Evolutionary conservation across 352 stramenopile species (phyloP), one percentile per base, ranked within the genome.

Genomic region (Globisporangium viniferum): DNA sequence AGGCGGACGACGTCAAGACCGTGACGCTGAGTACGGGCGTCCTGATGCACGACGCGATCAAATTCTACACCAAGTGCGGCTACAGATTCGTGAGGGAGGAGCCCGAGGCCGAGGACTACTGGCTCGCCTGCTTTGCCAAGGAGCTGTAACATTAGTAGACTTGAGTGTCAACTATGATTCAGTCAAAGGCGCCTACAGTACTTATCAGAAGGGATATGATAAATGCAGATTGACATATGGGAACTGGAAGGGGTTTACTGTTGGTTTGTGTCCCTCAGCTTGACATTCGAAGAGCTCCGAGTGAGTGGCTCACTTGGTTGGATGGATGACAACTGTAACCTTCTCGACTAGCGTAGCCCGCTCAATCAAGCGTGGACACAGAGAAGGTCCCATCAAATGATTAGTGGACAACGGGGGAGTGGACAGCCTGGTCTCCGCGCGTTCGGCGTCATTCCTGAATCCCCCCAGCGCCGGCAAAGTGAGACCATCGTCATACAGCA

Each of bases 11-110:
- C 27, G 53, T 61, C 33, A 24, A 10, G 36, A 62, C 44, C 41
- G 63, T 72, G n/a, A 55, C 12, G 9, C 62, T 72, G 15, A 65
- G 41, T n/a, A 72, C 67, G 5, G 67, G 67, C 39, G 24, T 48
- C n/a, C 55, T 69, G 27, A 72, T 64, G 51, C 59, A 65, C 10
- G 62, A 67, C 20, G 62, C 62, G n/a, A 67, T 62, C 69, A 22
- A 48, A 22, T 72, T 77, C 35, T 77, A 77, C 68, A 36, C 54
- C 9, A 63, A 64, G 48, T 49, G 68, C 7, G 68, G 64, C 2
- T 74, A 71, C 59, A 24, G 10, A 46, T 53, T 71, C 35, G 22
- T 36, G 24, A 8, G 44, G 46, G 54, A 58, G 59, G 55, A 69
- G 31, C 31, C 33, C 20, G 57, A 62, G 31, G 31, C 64, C 2